phyloP scores from a whole-genome alignment of 2,329 filamentous ascomycete species.

The Fusarium nisikadoi region DNA sequence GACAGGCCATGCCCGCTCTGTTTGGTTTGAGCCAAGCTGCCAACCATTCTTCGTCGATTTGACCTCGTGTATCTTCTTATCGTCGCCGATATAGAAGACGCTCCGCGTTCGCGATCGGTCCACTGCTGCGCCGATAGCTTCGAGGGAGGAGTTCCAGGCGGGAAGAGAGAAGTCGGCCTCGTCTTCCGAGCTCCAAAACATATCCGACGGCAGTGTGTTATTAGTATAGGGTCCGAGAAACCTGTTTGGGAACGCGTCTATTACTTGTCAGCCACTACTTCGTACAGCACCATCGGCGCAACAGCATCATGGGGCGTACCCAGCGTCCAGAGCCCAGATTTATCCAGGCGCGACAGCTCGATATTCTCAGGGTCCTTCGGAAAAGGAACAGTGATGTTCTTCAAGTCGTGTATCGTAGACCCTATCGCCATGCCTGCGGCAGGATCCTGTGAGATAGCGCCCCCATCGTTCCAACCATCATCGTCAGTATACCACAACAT shows the following conservation, averaged over 20 bases:
- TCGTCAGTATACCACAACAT: neutral
- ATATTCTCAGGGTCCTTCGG: neutral
- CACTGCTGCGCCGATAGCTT: neutral
- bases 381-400: constrained; percentile 1
- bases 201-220: neutral
- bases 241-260: neutral
- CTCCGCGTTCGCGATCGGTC: neutral
- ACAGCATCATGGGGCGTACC: neutral
- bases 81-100: neutral
- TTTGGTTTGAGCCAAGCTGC: constrained; percentile 1
- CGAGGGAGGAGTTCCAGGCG: neutral
- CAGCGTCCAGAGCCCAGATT: neutral
- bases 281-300: rapidly evolving
- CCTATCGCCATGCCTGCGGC: neutral
- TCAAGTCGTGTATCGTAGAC: neutral
- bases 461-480: constrained; percentile 1
- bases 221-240: neutral
- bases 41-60: neutral
- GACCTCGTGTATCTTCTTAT: neutral
- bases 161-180: neutral
- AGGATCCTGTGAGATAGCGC: constrained; percentile 2
- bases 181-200: neutral
- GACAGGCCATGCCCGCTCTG: neutral
- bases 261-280: neutral
- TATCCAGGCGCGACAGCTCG: neutral